These are phyloP conservation scores for Eucalyptus cloeziana DNA, from an alignment of 345 rosid genomes.

Conservation along the genomic window DNA sequence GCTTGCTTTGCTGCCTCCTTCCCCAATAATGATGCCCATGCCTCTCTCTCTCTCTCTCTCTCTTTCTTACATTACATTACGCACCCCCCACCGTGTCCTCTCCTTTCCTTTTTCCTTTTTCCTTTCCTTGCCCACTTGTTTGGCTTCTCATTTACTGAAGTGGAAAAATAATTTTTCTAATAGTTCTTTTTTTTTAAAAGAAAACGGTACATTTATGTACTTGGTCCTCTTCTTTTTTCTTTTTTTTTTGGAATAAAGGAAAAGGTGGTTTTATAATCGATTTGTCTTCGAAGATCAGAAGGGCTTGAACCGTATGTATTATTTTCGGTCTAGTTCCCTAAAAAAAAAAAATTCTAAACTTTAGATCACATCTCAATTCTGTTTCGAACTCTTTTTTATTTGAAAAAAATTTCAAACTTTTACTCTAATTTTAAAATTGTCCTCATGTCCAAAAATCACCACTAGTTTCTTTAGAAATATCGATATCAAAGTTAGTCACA, in stretches of 20 bases:
- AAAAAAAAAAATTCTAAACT: neutral
- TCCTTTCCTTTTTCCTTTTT: neutral
- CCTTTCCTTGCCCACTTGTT: neutral
- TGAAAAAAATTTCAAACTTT: neutral
- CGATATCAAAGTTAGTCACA: neutral
- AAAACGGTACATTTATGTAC: neutral
- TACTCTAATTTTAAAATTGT: neutral
- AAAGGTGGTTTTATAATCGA: neutral
- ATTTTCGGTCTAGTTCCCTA: neutral
- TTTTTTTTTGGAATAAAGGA: neutral
- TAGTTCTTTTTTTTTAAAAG: too few species aligned
- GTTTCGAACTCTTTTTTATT: neutral
- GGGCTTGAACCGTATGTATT: neutral
- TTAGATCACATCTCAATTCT: accelerated
- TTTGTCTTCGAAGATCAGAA: neutral
- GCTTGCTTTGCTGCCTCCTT: neutral
- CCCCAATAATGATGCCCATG: neutral
- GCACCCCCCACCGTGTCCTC: neutral
- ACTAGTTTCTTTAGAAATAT: neutral
- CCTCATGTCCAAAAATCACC: neutral
- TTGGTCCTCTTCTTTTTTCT: neutral
- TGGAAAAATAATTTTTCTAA: neutral
- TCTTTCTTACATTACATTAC: neutral
- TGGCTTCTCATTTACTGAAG: neutral
- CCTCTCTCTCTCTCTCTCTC: neutral